Conservation (phyloP, 169 alveolate species). For the Eimeria tenella region DNA sequence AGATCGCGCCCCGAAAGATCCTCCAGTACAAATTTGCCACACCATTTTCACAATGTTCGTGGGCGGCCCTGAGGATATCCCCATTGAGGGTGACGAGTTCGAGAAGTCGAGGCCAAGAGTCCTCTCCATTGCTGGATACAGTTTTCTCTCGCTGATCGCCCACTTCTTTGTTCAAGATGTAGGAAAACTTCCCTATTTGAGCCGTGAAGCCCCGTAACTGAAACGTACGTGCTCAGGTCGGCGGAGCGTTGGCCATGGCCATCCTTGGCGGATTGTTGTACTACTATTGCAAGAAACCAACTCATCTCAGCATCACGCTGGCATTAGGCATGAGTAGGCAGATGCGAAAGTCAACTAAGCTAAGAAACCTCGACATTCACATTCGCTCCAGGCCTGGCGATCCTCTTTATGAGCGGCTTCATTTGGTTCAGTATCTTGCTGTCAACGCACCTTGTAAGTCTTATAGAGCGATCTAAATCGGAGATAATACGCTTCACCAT, state of each 20-base stretch:
- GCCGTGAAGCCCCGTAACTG: not conserved
- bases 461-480: too few species aligned
- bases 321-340: slow-evolving; percentile 74
- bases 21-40: slow-evolving; percentile 4
- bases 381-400: slow-evolving; percentile 64
- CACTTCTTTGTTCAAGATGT: slow-evolving; percentile 79
- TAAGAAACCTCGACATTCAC: not conserved
- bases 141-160: slow-evolving; percentile 67
- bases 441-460: slow-evolving; percentile 61
- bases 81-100: slow-evolving; percentile 77
- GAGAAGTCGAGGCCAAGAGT: slow-evolving; percentile 77
- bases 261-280: slow-evolving; percentile 72
- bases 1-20: slow-evolving; percentile 6
- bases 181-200: not conserved
- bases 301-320: slow-evolving; percentile 76
- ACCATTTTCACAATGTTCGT: slow-evolving; percentile 36
- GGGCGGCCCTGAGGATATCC: slow-evolving; percentile 75
- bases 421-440: slow-evolving; percentile 73
- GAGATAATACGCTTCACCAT: not conserved
- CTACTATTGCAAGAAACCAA: slow-evolving; percentile 72
- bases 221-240: slow-evolving; percentile 20
- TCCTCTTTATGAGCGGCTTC: slow-evolving; percentile 74
- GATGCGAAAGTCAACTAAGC: too few species aligned
- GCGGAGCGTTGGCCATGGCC: slow-evolving; percentile 75
- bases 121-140: slow-evolving; percentile 53